Conservation (phyloP, 495 filamentous ascomycete genomes). For the Annulohypoxylon maeteangense region DNA sequence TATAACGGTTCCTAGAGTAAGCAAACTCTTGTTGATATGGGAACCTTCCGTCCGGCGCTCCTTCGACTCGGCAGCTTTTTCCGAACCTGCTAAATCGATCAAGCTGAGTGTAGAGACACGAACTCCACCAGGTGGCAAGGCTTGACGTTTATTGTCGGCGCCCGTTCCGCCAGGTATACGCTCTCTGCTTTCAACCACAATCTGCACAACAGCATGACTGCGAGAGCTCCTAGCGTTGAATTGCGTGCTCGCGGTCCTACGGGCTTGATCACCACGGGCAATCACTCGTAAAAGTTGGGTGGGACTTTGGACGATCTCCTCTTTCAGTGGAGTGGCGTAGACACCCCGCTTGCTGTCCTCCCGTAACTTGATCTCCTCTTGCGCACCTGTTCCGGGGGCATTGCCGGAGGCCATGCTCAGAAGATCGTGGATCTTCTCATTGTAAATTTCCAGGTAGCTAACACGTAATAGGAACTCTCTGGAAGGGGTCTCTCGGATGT, state of each 20-base stretch:
- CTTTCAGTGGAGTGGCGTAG: constrained; percentile 94
- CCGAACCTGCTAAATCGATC: constrained; percentile 96
- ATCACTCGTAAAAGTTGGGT: constrained; percentile 96
- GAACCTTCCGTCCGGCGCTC: constrained; percentile 94
- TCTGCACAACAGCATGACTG: constrained; percentile 97
- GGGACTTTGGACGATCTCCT: constrained; percentile 98
- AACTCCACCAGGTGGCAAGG: constrained; percentile 86
- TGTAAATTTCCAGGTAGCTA: constrained; percentile 99
- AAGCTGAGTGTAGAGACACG: constrained; percentile 93
- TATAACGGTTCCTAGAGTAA: constrained; percentile 96
- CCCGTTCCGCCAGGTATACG: constrained; percentile 67
- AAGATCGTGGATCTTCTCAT: constrained; percentile 96
- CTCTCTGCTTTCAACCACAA: constrained; percentile 96
- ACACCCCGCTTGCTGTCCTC: constrained; percentile 97
- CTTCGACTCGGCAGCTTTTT: constrained; percentile 94
- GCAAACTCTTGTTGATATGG: constrained; percentile 97
- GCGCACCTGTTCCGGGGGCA: constrained; percentile 56
- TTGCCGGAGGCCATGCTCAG: constrained; percentile 74
- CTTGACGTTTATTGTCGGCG: constrained; percentile 76
- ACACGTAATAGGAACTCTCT: constrained; percentile 95
- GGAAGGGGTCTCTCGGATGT: constrained; percentile 95
- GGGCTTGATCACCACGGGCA: constrained; percentile 89
- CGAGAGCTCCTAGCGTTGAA: constrained; percentile 96
- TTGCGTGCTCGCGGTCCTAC: constrained; percentile 90
- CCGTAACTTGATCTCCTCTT: constrained; percentile 94